phyloP scores from a whole-genome alignment of 1,139 yeast species.

The Suhomyces ambrosiae region DNA sequence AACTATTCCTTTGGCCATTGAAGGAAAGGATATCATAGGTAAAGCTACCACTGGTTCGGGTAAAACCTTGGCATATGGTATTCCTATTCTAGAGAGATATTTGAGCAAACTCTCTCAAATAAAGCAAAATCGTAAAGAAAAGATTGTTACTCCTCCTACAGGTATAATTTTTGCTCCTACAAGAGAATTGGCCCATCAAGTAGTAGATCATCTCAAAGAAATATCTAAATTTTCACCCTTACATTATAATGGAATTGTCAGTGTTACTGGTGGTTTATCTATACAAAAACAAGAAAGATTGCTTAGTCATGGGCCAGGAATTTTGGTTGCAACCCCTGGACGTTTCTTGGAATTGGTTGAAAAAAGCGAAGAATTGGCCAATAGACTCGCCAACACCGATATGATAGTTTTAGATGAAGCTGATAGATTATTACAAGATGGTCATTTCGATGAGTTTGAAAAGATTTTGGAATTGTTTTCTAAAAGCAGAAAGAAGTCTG shows the following conservation, averaged over 20 bases:
- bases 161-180: constrained; percentile 94
- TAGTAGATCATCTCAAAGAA: constrained; percentile 70
- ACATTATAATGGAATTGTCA: constrained; percentile 60
- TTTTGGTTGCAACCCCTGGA: constrained; percentile 96
- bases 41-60: constrained; percentile 99
- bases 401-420: constrained; percentile 92
- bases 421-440: constrained; percentile 93
- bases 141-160: constrained; percentile 50
- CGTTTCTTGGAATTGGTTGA: constrained; percentile 81
- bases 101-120: constrained; percentile 30
- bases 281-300: constrained; percentile 89
- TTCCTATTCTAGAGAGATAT: constrained; percentile 82
- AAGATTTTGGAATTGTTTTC: constrained; percentile 68
- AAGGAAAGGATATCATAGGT: constrained; percentile 83
- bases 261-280: constrained; percentile 92
- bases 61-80: constrained; percentile 92
- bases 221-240: constrained; percentile 65
- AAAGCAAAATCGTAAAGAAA: constrained; percentile 27
- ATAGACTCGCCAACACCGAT: constrained; percentile 63
- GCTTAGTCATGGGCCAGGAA: constrained; percentile 71
- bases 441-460: constrained; percentile 92
- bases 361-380: constrained; percentile 55
- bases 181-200: constrained; percentile 95
- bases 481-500: constrained; percentile 35
- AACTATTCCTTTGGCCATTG: constrained; percentile 74